Base-by-base conservation (phyloP, 176 grass and related monocot genomes). In the Carex pumila region DNA sequence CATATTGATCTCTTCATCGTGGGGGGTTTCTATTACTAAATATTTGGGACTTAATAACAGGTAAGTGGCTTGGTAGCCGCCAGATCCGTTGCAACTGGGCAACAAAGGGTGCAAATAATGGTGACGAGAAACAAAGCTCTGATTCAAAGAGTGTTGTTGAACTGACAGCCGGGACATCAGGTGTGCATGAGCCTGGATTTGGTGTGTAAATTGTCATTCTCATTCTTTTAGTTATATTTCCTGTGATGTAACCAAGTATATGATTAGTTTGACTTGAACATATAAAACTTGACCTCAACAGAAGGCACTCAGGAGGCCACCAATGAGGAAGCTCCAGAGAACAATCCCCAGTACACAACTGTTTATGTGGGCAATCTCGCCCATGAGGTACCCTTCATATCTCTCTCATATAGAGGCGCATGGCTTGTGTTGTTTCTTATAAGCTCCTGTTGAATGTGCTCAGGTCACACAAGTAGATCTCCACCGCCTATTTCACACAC, bases 11-110 rank as follows among this genome's bases (percentile, higher is more conserved):
- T 39, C 37, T 50, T 73, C 73, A 56, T 52, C 6, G 53, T 75
- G 12, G 34, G 12, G 3, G 3, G 0, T 21, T 53, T 29, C 0
- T 49, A 47, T 11, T 31, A 49, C 49, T 75, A 54, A 70, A 54
- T 78, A 52, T 56, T 78, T 78, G 49, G 13, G 3, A 78, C 61
- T 84, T 69, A n/a, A 83, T 81, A 66, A 25, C 85, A 98, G 95
- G 92, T 13, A 95, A 88, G 65, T 98, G 91, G 95, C 88, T 95
- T 65, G 92, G 92, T 57, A 98, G 89, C 82, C 95, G 91, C 10
- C 95, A 98, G 90, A 95, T 98, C 81, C 91, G 95, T 66, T 98
- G 95, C 71, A 98, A 98, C 84, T 98, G 95, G 95, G 95, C 92
- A 65, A 93, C 92, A 1, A 98, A 98, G 84, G 91, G 95, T 32